phyloP scores from a whole-genome alignment of 2,329 filamentous ascomycete genomes.

The Byssoonygena ceratinophila region DNA sequence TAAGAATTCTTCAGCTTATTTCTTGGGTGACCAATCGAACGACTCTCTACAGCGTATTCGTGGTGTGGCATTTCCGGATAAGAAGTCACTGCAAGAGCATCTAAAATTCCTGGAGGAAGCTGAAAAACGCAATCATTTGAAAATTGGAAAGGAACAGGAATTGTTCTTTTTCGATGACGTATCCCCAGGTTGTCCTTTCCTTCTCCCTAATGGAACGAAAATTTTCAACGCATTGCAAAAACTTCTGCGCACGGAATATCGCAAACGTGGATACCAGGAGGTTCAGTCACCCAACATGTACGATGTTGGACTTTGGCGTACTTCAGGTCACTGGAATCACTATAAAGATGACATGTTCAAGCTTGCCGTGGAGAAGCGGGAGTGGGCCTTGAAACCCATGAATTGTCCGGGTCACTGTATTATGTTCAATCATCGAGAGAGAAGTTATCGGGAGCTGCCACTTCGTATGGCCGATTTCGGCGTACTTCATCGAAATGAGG shows the following conservation, averaged over 20 bases:
- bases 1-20: conserved; percentile 70
- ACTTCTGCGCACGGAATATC: conserved; percentile 78
- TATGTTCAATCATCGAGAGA: conserved; percentile 71
- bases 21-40: conserved; percentile 85
- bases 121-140: conserved; percentile 91
- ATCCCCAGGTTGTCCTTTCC: conserved; percentile 89
- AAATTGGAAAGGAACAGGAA: conserved; percentile 89
- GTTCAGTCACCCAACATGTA: conserved; percentile 96
- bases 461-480: conserved; percentile 93
- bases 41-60: conserved; percentile 95
- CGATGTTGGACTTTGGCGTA: conserved; percentile 86
- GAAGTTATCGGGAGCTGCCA: conserved; percentile 81
- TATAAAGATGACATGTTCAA: conserved; percentile 95
- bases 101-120: conserved; percentile 93
- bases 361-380: conserved; percentile 70
- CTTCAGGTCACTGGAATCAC: conserved; percentile 85
- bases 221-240: conserved; percentile 83
- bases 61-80: conserved; percentile 92
- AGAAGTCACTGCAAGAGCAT: conserved; percentile 87
- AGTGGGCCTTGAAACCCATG: conserved; percentile 88
- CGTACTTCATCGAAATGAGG: conserved; percentile 88
- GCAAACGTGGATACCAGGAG: conserved; percentile 85
- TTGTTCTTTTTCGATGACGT: conserved; percentile 93
- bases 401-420: conserved; percentile 94
- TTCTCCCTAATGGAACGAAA: conserved; percentile 80